Percentiles rank a stretch among this genome's conserved stretches.
phyloP scores from a whole-genome alignment of 345 rosid species.

The Melastoma malabathricum region DNA sequence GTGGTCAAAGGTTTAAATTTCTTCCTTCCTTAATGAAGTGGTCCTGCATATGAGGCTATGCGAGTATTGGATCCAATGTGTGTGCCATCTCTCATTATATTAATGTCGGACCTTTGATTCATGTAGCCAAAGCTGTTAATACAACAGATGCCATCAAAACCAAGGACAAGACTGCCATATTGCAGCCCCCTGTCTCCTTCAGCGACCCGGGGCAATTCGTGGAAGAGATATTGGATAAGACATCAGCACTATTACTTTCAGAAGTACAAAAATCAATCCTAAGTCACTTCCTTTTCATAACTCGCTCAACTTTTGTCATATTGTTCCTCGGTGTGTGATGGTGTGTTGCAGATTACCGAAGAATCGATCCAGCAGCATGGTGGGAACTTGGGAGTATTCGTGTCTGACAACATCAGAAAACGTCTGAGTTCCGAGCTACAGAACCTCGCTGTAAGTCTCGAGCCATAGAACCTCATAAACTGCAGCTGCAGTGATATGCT shows the following conservation, averaged over 20 bases:
- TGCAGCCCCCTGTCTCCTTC: slow-evolving; percentile 13
- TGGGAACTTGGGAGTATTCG: slow-evolving; percentile 30
- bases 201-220: slow-evolving; percentile 43
- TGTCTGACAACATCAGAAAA: slow-evolving; percentile 35
- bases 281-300: background rate
- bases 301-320: slow-evolving; percentile 1
- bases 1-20: slow-evolving; percentile 29
- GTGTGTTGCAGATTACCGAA: slow-evolving; percentile 33
- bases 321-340: background rate
- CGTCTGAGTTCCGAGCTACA: slow-evolving; percentile 44
- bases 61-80: background rate
- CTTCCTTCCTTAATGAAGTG: background rate
- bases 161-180: slow-evolving; percentile 18
- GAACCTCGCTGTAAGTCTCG: slow-evolving; percentile 46
- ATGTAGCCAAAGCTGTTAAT: slow-evolving; percentile 45
- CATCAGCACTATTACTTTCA: slow-evolving; percentile 41
- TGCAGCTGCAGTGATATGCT: no score
- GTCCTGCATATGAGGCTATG: background rate
- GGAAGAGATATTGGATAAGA: slow-evolving; percentile 53
- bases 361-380: slow-evolving; percentile 28
- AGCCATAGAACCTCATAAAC: background rate
- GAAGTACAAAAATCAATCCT: slow-evolving; percentile 22
- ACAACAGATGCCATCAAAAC: slow-evolving; percentile 15
- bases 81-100: background rate
- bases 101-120: slow-evolving; percentile 1